A percentile compares a stretch with the other conserved stretches of the same genome.
Conservation (phyloP, 1,139 yeast species). For the Candida smagusa region DNA sequence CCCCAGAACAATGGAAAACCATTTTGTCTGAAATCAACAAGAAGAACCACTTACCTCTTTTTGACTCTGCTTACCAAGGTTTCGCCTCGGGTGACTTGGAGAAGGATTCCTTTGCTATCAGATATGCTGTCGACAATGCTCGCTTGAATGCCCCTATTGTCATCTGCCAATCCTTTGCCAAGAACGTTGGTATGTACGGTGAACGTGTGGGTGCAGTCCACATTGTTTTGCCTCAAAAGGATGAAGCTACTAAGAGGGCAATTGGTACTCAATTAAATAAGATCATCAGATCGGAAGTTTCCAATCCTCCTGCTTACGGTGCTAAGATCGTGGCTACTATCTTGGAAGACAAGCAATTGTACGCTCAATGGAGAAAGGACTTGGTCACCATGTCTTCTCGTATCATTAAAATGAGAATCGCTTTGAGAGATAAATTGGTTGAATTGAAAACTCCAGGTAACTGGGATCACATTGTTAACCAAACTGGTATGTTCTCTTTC, state of each 20-base stretch:
- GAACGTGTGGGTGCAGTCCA: slow-evolving; percentile 96
- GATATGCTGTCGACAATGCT: slow-evolving; percentile 65
- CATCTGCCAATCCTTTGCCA: slow-evolving; percentile 95
- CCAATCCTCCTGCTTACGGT: slow-evolving; percentile 96
- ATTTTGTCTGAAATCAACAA: slow-evolving; percentile 46
- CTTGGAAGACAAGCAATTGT: slow-evolving; percentile 60
- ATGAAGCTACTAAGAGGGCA: slow-evolving; percentile 43
- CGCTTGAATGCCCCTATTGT: slow-evolving; percentile 48
- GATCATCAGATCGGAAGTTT: slow-evolving; percentile 77
- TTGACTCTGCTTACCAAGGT: slow-evolving; percentile 50
- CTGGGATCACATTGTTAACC: slow-evolving; percentile 91
- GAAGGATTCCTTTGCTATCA: slow-evolving; percentile 82
- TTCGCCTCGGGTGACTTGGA: slow-evolving; percentile 88
- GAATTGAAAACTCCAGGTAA: slow-evolving; percentile 74
- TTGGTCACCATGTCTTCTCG: slow-evolving; percentile 86
- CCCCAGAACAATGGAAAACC: slow-evolving; percentile 39
- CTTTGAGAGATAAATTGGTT: slow-evolving; percentile 60
- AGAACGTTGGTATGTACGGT: slow-evolving; percentile 96
- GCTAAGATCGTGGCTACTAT: slow-evolving; percentile 86
- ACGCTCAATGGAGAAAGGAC: slow-evolving; percentile 81
- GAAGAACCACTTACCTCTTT: slow-evolving; percentile 39
- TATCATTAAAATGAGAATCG: slow-evolving; percentile 71
- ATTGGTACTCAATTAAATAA: slow-evolving; percentile 73
- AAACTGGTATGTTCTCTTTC: slow-evolving; percentile 96
- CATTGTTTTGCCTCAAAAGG: slow-evolving; percentile 50